phyloP scores from a whole-genome alignment of 2,329 filamentous ascomycete species.

The Metarhizium rileyi region DNA sequence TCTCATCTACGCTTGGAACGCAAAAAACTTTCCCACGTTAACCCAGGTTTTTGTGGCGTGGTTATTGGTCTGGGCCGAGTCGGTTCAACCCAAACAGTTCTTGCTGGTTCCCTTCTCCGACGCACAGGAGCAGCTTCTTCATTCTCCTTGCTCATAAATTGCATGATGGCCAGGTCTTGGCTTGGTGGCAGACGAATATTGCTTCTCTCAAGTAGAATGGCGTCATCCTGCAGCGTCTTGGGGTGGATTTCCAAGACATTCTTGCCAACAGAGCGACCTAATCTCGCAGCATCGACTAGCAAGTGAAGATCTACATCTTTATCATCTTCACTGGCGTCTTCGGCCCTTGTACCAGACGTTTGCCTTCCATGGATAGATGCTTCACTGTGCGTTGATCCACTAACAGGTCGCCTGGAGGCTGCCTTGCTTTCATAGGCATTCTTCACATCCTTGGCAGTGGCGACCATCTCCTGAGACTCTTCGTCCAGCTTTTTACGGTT shows the following conservation, averaged over 20 bases:
- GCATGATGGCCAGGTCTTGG: conserved; percentile 26
- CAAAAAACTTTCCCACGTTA: conserved; percentile 15
- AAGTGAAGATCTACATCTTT: conserved; percentile 19
- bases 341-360: background rate
- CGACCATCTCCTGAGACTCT: conserved; percentile 14
- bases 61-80: conserved; percentile 9
- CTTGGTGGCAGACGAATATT: conserved; percentile 26
- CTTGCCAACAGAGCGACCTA: conserved; percentile 15
- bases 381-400: conserved; percentile 6
- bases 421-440: background rate
- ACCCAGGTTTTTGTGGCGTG: conserved; percentile 7
- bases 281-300: conserved; percentile 22
- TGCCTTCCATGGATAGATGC: background rate
- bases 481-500: conserved; percentile 14
- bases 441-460: conserved; percentile 10
- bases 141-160: conserved; percentile 13
- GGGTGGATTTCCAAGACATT: conserved; percentile 30
- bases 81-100: conserved; percentile 13
- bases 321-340: conserved; percentile 3
- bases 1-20: conserved; percentile 16
- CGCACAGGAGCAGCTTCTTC: conserved; percentile 2
- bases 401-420: conserved; percentile 1
- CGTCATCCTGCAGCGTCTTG: conserved; percentile 29
- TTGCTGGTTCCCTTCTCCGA: conserved; percentile 7
- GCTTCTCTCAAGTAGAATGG: conserved; percentile 21